Evolutionary conservation across 139 green algal genomes (phyloP), one percentile per base, ranked within the genome.

Genomic region (Pleodorina starrii): DNA sequence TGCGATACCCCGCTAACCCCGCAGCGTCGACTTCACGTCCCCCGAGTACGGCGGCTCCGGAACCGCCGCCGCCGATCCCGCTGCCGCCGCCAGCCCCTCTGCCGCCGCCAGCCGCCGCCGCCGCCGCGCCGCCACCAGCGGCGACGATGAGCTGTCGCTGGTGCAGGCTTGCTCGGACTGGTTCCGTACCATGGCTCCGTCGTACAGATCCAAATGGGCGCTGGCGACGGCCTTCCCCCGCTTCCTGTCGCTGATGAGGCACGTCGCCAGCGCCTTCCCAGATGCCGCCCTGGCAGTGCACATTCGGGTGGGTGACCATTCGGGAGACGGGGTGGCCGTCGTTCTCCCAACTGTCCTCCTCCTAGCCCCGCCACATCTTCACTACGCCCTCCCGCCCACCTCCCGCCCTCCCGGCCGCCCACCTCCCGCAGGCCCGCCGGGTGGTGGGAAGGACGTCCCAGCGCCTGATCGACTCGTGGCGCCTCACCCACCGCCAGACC

Each of bases 1-100:
- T n/a, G n/a, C n/a, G n/a, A n/a, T n/a, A n/a, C n/a, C n/a, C n/a
- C n/a, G n/a, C n/a, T n/a, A n/a, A n/a, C n/a, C n/a, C n/a, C 27
- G 44, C 44, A 85, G 77, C 27, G 77, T 85, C 46, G 77, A 85
- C 51, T 85, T 85, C 36, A 85, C 50, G 50, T 36, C 77, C 1
- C 50, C 77, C 35, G 77, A 85, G 77, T 85, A 72, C 77, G 48
- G n/a, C n/a, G n/a, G n/a, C n/a, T n/a, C n/a, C n/a, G n/a, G n/a
- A n/a, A n/a, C n/a, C n/a, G n/a, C n/a, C n/a, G n/a, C n/a, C n/a
- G n/a, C n/a, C n/a, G n/a, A n/a, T n/a, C n/a, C n/a, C n/a, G n/a
- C n/a, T n/a, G n/a, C n/a, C n/a, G n/a, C n/a, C n/a, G n/a, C n/a
- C n/a, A n/a, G n/a, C n/a, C n/a, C n/a, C n/a, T n/a, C n/a, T n/a